A percentile compares a stretch with the other conserved stretches of the same genome.
Conservation (phyloP, 129 eudicot genomes). For the Flaveria trinervia region DNA sequence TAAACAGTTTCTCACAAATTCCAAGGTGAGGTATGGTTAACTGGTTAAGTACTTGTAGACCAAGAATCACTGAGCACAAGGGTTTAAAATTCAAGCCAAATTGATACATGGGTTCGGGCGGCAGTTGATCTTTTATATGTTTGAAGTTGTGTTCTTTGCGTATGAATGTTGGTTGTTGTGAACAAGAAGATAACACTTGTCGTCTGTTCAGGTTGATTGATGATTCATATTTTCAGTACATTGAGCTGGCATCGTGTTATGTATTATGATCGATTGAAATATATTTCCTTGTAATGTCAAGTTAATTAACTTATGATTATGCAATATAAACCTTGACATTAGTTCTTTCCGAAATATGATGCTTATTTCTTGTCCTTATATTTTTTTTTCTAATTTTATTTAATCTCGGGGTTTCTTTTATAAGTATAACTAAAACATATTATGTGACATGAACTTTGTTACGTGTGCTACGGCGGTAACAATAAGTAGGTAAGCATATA, state of each 20-base stretch:
- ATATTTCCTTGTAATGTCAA: not conserved
- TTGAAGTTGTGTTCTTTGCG: not conserved
- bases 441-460: too few species aligned
- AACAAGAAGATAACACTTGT: slow-evolving; percentile 2
- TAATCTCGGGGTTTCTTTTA: too few species aligned
- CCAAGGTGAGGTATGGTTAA: slow-evolving; percentile 94
- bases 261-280: not conserved
- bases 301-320: not conserved
- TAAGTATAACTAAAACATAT: too few species aligned
- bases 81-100: not conserved
- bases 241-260: not conserved
- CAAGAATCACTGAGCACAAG: not conserved
- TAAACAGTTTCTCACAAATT: too few species aligned
- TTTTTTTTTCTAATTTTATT: too few species aligned
- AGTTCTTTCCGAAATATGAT: too few species aligned
- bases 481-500: too few species aligned
- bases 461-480: too few species aligned
- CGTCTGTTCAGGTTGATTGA: slow-evolving; percentile 15
- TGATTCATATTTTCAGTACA: slow-evolving; percentile 23
- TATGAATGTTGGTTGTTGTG: not conserved
- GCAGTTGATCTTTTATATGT: not conserved
- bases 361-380: too few species aligned
- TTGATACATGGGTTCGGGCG: not conserved
- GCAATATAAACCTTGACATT: not conserved
- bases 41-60: slow-evolving; percentile 77